Percentiles rank a stretch among this genome's conserved stretches.
Evolutionary conservation across 495 filamentous ascomycete species (phyloP).

Genomic region (Amniculicola lignicola): DNA sequence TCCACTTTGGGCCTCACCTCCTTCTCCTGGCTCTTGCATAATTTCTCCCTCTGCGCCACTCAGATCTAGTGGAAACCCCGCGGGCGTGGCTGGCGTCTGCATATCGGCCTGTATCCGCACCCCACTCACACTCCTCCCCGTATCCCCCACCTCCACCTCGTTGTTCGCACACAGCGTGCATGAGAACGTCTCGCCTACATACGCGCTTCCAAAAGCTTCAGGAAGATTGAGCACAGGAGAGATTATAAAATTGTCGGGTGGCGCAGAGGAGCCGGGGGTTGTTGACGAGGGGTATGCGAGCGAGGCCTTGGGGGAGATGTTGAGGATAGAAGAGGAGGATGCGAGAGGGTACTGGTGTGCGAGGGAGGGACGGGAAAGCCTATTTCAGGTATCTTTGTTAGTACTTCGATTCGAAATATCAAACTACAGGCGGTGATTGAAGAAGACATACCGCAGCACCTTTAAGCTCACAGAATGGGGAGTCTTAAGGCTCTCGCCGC

Average conservation of each 20-base stretch:
- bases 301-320: constrained; percentile 52
- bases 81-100: constrained; percentile 74
- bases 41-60: constrained; percentile 36
- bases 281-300: constrained; percentile 53
- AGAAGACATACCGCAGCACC: constrained; percentile 57
- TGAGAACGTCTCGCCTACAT: constrained; percentile 91
- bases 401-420: not conserved
- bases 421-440: not conserved
- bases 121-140: constrained; percentile 54
- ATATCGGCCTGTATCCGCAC: constrained; percentile 87
- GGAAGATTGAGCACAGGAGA: constrained; percentile 78
- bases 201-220: constrained; percentile 86
- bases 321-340: constrained; percentile 36
- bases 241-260: constrained; percentile 57
- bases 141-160: constrained; percentile 53
- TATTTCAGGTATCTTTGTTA: constrained; percentile 14
- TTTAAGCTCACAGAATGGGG: constrained; percentile 85
- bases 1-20: too few relatives aligned
- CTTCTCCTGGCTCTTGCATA: too few relatives aligned
- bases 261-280: too few relatives aligned
- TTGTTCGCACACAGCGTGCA: constrained; percentile 95
- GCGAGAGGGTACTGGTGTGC: constrained; percentile 55
- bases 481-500: constrained; percentile 64
- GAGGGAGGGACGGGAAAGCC: constrained; percentile 45
- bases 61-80: constrained; percentile 53